Conservation (phyloP, 2,329 filamentous ascomycete genomes). For the Trichoderma afroharzianum region DNA sequence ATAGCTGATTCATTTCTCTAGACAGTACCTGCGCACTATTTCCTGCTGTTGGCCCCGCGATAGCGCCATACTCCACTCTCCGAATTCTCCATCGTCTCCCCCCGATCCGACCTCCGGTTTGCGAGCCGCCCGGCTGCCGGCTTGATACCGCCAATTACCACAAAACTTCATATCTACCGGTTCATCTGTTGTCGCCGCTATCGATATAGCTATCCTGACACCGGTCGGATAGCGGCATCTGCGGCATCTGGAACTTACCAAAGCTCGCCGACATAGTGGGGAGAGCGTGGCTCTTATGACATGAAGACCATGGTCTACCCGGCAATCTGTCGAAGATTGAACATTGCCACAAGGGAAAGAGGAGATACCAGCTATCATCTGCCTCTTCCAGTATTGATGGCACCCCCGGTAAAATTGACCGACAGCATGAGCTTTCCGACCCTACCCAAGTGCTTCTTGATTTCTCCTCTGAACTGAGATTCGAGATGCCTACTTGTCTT, state of each 20-base stretch:
- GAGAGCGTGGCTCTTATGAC: background rate
- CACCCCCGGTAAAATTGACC: too few relatives aligned
- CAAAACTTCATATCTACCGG: slow-evolving; percentile 44
- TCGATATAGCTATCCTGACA: background rate
- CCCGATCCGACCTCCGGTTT: slow-evolving; percentile 32
- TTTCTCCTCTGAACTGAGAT: too few relatives aligned
- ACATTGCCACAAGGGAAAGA: background rate
- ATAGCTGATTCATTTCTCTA: background rate
- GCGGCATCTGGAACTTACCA: background rate
- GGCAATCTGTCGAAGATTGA: background rate
- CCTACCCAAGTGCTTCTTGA: too few relatives aligned
- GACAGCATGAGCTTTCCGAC: too few relatives aligned
- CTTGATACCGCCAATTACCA: slow-evolving; percentile 50
- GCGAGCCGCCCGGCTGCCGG: slow-evolving; percentile 49
- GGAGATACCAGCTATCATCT: fast-evolving
- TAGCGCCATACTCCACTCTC: slow-evolving; percentile 28
- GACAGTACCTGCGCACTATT: background rate
- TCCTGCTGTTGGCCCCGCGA: slow-evolving; percentile 23
- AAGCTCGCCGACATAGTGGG: background rate
- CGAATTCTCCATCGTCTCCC: slow-evolving; percentile 31
- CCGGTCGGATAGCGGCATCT: background rate
- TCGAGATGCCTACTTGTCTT: too few relatives aligned
- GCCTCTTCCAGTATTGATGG: too few relatives aligned
- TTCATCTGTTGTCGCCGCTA: slow-evolving; percentile 30
- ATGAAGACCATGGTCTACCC: background rate